Evolutionary conservation across 352 stramenopile genomes (phyloP).

Genomic region (Globisporangium parvum): DNA sequence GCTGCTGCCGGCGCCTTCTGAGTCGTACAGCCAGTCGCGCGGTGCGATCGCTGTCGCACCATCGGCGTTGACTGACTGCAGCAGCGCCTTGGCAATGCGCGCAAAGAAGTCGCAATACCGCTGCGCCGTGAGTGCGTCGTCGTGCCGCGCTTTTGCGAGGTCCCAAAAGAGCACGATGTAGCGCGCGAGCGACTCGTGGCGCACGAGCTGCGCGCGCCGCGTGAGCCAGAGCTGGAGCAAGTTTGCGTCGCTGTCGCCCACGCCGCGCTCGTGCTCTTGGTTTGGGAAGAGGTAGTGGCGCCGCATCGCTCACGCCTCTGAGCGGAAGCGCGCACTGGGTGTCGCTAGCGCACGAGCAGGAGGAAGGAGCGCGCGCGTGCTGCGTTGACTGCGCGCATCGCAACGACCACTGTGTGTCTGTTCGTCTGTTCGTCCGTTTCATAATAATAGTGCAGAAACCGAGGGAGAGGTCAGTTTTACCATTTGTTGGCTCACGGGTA

Average conservation of each 20-base stretch:
- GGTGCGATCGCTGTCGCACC: conserved; percentile 29
- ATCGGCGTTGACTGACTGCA: conserved; percentile 37
- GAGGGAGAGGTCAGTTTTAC: no score
- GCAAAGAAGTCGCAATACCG: conserved; percentile 62
- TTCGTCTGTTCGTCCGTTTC: no score
- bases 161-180: conserved; percentile 53
- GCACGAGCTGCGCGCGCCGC: conserved; percentile 30
- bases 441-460: no score
- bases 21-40: conserved; percentile 73
- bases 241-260: conserved; percentile 47
- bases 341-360: not conserved
- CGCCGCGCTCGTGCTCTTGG: conserved; percentile 50
- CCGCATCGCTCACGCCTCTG: conserved; percentile 27
- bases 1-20: conserved; percentile 15
- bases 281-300: conserved; percentile 59
- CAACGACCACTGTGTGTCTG: no score
- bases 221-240: conserved; percentile 48
- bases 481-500: no score
- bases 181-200: conserved; percentile 25
- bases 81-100: conserved; percentile 45
- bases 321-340: no score
- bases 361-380: no score
- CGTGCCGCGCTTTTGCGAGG: conserved; percentile 35
- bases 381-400: no score
- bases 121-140: conserved; percentile 16